phyloP scores from a whole-genome alignment of 805 yeast genomes.

The Metschnikowia proteae region DNA sequence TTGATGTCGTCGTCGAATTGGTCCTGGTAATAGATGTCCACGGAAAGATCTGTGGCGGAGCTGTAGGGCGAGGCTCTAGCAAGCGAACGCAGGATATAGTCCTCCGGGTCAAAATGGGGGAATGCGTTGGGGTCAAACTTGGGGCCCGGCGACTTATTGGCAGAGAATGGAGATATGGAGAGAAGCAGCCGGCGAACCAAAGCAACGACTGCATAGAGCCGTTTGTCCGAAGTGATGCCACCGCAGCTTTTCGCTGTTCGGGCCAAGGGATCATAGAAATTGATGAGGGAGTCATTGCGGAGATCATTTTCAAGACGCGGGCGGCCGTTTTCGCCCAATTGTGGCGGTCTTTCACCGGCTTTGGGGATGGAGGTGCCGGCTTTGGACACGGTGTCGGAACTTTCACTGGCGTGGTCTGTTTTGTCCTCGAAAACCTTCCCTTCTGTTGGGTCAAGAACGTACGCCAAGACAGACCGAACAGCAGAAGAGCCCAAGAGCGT shows the following conservation, averaged over 20 bases:
- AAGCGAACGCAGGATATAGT: constrained; percentile 7
- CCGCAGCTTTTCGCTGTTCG: constrained; percentile 56
- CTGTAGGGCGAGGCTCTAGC: constrained; percentile 10
- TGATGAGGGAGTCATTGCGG: constrained; percentile 52
- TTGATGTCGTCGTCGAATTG: constrained; percentile 64
- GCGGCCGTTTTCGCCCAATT: constrained; percentile 2
- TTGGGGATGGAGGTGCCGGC: background rate
- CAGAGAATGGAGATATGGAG: constrained; percentile 12
- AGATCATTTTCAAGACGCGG: constrained; percentile 46
- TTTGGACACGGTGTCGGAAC: background rate
- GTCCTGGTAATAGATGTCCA: constrained; percentile 58
- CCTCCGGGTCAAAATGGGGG: constrained; percentile 14
- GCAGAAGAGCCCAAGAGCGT: constrained; percentile 60
- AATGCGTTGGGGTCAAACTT: background rate
- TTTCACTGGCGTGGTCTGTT: background rate
- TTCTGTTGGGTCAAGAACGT: constrained; percentile 46
- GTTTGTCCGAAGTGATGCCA: constrained; percentile 52
- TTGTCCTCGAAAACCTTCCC: constrained; percentile 25
- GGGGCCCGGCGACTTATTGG: background rate
- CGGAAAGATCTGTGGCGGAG: constrained; percentile 38
- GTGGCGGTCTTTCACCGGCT: background rate
- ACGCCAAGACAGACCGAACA: constrained; percentile 56
- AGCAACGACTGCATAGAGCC: constrained; percentile 55
- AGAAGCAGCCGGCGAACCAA: constrained; percentile 27
- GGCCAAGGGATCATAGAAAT: constrained; percentile 66